Conservation (phyloP, 2,329 filamentous ascomycete species). For the Didymella glomerata region DNA sequence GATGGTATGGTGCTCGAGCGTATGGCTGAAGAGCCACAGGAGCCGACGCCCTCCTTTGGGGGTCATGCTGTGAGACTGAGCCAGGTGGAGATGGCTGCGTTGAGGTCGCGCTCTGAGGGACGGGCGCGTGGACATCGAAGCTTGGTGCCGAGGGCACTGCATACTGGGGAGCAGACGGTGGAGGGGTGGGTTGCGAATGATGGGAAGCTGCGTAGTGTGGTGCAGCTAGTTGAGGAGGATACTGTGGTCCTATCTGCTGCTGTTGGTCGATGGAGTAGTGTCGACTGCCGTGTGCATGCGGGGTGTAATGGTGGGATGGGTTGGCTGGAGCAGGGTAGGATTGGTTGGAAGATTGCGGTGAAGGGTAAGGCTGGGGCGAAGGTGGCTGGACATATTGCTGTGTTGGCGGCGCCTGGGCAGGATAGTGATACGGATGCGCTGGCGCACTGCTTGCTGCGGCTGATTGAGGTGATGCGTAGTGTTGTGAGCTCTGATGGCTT, state of each 20-base stretch:
- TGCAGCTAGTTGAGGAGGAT: conserved; percentile 26
- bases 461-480: conserved; percentile 37
- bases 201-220: conserved; percentile 35
- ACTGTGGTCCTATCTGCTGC: conserved; percentile 30
- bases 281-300: conserved; percentile 24
- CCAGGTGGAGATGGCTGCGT: conserved; percentile 27
- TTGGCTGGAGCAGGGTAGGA: conserved; percentile 16
- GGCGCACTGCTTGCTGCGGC: conserved; percentile 30
- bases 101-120: conserved; percentile 29
- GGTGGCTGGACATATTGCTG: conserved; percentile 38
- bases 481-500: conserved; percentile 36
- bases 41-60: conserved; percentile 44
- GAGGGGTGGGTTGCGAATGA: conserved; percentile 30
- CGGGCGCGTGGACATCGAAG: conserved; percentile 36
- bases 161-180: conserved; percentile 38
- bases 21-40: conserved; percentile 42
- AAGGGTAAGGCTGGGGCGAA: conserved; percentile 40
- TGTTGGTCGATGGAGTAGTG: conserved; percentile 36
- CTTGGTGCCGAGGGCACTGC: conserved; percentile 32
- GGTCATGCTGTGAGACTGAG: conserved; percentile 32
- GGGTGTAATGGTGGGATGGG: conserved; percentile 24
- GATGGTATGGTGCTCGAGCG: conserved; percentile 31
- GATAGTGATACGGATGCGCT: conserved; percentile 32
- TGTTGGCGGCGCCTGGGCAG: conserved; percentile 26
- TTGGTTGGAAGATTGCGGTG: conserved; percentile 35